These are phyloP conservation scores for Shiraia sp. DNA, from an alignment of 2,329 filamentous ascomycete genomes.

Conservation along the genomic window DNA sequence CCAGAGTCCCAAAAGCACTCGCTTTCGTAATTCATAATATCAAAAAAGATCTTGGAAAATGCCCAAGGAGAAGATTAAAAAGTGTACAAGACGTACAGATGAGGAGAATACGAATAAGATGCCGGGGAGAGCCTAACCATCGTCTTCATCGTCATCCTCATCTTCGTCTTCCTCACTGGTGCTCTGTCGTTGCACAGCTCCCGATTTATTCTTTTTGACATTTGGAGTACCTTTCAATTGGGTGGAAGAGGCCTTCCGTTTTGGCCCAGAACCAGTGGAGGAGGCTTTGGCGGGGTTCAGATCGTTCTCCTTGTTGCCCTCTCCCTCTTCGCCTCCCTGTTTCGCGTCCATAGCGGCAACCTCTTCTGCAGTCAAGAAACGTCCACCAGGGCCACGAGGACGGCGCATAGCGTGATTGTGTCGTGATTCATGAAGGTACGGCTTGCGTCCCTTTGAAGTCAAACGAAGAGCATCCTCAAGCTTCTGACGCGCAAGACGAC, in stretches of 20 bases:
- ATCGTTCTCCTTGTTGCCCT: slow-evolving; percentile 48
- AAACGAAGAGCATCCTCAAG: slow-evolving; percentile 89
- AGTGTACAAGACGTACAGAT: slow-evolving; percentile 14
- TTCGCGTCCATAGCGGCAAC: slow-evolving; percentile 78
- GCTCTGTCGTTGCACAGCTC: slow-evolving; percentile 43
- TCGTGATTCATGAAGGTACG: slow-evolving; percentile 94
- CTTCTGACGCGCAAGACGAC: slow-evolving; percentile 88
- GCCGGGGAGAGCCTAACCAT: slow-evolving; percentile 29
- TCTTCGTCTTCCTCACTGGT: slow-evolving; percentile 59
- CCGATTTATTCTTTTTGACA: slow-evolving; percentile 56
- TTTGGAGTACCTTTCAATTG: slow-evolving; percentile 37
- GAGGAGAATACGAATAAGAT: slow-evolving; percentile 4
- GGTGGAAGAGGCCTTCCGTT: slow-evolving; percentile 37
- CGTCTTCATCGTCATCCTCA: slow-evolving; percentile 55
- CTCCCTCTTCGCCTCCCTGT: slow-evolving; percentile 32
- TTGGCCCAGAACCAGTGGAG: slow-evolving; percentile 24
- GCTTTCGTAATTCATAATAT: slow-evolving; percentile 46
- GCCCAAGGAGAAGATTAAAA: slow-evolving; percentile 25
- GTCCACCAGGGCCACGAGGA: slow-evolving; percentile 88
- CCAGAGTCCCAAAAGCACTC: slow-evolving; percentile 37
- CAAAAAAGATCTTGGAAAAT: slow-evolving; percentile 26
- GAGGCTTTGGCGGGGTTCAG: slow-evolving; percentile 28
- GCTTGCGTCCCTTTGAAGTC: slow-evolving; percentile 93
- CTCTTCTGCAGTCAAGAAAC: slow-evolving; percentile 95
- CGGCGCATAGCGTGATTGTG: slow-evolving; percentile 98